phyloP scores from a whole-genome alignment of 257 asterid species.

The Solanum gracilifrons region DNA sequence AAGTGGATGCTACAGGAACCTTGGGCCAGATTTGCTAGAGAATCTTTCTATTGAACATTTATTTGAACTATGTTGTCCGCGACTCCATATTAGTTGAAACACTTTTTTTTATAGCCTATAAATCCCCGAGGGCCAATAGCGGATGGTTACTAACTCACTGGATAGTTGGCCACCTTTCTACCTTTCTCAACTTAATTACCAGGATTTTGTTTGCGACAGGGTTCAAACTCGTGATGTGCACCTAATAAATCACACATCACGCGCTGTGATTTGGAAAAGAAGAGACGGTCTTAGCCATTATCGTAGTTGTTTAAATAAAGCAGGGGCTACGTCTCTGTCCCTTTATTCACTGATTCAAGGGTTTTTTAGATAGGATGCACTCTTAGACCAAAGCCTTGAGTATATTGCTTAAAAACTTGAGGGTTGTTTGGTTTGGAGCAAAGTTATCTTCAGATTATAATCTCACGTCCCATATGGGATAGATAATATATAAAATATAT shows the following conservation, averaged over 20 bases:
- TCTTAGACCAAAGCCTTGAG: background rate
- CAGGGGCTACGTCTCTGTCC: background rate
- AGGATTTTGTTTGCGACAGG: background rate
- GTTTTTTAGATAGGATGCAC: background rate
- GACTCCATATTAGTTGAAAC: background rate
- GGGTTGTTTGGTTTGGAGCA: background rate
- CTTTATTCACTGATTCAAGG: background rate
- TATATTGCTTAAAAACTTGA: background rate
- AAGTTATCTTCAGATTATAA: background rate
- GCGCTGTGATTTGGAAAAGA: background rate
- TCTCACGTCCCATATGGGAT: background rate
- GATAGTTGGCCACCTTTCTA: background rate
- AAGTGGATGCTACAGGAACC: background rate
- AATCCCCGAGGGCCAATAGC: background rate
- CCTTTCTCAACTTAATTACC: background rate
- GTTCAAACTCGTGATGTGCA: background rate
- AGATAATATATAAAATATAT: too few relatives aligned
- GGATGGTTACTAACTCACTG: background rate
- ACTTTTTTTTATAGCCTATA: background rate
- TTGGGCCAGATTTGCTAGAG: background rate
- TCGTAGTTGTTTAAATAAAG: background rate
- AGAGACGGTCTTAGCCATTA: background rate
- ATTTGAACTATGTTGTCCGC: background rate
- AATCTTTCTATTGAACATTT: background rate
- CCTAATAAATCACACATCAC: background rate